Base-by-base conservation (phyloP, 345 rosid species). In the Brassica incana region DNA sequence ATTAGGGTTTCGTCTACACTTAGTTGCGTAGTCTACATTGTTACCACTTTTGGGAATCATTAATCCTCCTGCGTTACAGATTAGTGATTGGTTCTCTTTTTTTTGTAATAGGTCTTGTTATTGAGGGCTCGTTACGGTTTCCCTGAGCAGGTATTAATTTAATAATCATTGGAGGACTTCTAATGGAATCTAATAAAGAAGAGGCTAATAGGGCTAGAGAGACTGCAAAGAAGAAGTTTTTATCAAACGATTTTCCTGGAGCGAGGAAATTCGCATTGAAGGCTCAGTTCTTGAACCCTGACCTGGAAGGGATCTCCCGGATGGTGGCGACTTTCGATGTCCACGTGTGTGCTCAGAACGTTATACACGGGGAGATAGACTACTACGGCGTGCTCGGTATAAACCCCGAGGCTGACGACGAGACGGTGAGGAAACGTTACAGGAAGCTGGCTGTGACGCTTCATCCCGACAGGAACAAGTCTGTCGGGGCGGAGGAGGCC, bases 401-500 rank as follows among this genome's bases (percentile, higher is more conserved):
- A 25, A 86, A 75, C 64, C 90, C 91, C 0, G 78, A 74, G 38
- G 91, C 90, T 62, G 88, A 88, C 67, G 88, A 87, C 10, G 91
- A 88, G n/a, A 83, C 87, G 0, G 86, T 87, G 64, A 83, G 86
- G 81, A 90, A 82, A 56, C 89, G 88, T 32, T 90, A 90, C 62
- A 82, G 85, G 69, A 88, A 84, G 85, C 69, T 87, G 67, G 95
- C 91, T 67, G 85, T 88, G 33, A 73, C 83, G 85, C 90, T 90
- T 73, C 95, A 90, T 75, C 95, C 95, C 16, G 91, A 90, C 75
- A 86, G 74, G 75, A 91, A 91, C 78, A 89, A 89, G 79, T 85
- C 90, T 14, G 16, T 85, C 0, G 96, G 93, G 72, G 88, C 91
- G 33, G 91, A 91, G 81, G 90, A 90, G 65, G 96, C 96, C 3